Evolutionary conservation across 2,329 filamentous ascomycete genomes (phyloP), one percentile per base, ranked within the genome.

Genomic region (Aspergillus uvarum): DNA sequence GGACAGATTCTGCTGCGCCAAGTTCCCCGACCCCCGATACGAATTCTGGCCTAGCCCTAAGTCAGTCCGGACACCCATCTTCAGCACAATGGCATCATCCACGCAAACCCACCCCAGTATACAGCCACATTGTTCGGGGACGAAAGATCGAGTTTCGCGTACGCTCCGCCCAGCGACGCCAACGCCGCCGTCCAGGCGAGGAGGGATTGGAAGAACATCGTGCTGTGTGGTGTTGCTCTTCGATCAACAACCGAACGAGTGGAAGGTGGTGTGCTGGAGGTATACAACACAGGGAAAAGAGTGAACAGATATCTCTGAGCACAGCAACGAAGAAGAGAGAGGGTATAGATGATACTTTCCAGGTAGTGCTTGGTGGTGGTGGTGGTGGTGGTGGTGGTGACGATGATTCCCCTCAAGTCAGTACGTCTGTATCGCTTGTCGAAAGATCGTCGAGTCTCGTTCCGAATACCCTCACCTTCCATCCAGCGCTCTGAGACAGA

Each of bases 91-190:
- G n/a, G n/a, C n/a, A n/a, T n/a, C n/a, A n/a, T n/a, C n/a, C n/a
- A n/a, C n/a, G n/a, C n/a, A n/a, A n/a, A 61, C 66, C 51, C 63
- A 76, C 74, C 88, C 87, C 87, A 90, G 72, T 90, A 90, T 1
- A 89, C 79, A 26, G 83, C 86, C 56, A 90, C 70, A 66, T 89
- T 89, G 53, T 72, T 78, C 2, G 70, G 67, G 1, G 80, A 79
- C n/a, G 68, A 69, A 4, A 82, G 61, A 61, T 81, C 74, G 65
- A 85, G 74, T 24, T 72, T 75, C 16, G 78, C 79, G 64, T 73
- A 67, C 11, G 68, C 74, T 55, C 67, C 66, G 38, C 72, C 65
- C 35, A 78, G 47, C 49, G 66, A 67, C 47, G 72, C 70, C 32
- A 75, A 51, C 58, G 74, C 65, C 44, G 70, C 64, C 3, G 69